phyloP scores from a whole-genome alignment of 2,329 filamentous ascomycete genomes.

The Ciborinia camelliae region DNA sequence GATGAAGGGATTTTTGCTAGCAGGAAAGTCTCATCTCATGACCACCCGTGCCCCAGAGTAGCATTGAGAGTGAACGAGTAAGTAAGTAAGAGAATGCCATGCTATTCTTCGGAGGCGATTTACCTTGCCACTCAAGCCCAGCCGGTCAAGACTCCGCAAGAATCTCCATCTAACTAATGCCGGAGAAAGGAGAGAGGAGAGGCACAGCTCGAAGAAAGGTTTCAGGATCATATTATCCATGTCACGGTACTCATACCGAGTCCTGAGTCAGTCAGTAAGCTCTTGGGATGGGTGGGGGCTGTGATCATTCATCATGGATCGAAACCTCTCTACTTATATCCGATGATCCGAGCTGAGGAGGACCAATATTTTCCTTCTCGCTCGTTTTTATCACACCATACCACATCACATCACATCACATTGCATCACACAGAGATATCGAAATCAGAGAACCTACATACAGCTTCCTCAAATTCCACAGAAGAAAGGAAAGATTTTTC shows the following conservation, averaged over 20 bases:
- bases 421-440: not conserved
- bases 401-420: not conserved
- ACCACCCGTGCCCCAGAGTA: not conserved
- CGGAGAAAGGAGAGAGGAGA: not conserved
- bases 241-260: too few species aligned
- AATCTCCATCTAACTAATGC: not conserved
- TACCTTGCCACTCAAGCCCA: too few species aligned
- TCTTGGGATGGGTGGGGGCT: too few species aligned
- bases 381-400: not conserved
- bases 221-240: not conserved
- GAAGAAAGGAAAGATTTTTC: not conserved
- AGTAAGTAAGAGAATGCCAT: too few species aligned
- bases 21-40: not conserved
- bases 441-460: not conserved
- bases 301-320: not conserved
- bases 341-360: not conserved
- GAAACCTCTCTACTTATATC: not conserved
- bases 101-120: too few species aligned
- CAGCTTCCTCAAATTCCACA: too few species aligned
- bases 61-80: too few species aligned
- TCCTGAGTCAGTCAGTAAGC: not conserved
- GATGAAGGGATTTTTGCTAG: too few species aligned
- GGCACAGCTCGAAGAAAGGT: not conserved
- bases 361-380: not conserved
- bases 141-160: too few species aligned